Base-by-base conservation (phyloP, 2,329 filamentous ascomycete genomes). In the Fusarium sp. region DNA sequence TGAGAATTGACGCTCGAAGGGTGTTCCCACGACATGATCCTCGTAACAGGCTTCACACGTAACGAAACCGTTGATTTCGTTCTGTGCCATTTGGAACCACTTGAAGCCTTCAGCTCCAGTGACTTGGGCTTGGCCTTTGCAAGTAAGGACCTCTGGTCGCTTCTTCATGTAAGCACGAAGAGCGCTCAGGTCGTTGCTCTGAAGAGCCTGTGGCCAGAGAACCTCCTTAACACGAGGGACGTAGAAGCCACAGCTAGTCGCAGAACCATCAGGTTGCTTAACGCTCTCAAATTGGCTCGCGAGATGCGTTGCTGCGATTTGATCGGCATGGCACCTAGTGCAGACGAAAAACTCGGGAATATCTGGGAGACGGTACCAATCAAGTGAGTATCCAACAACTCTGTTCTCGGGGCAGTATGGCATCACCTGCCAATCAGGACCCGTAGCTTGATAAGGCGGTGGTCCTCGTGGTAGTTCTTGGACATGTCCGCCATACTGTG, bases 31-130 rank as follows among this genome's bases (percentile, higher is more conserved):
- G 4, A 84, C 67, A 1, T 67, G 58, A 44, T 85, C 81, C 14
- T 82, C 77, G 65, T 81, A 82, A 58, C 84, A 85, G 5, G 83
- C 80, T 33, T 84, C 79, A 33, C 84, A 85, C 0, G 81, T 72
- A 3, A 84, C 73, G 29, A 85, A 79, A 1, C 79, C 79, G 1
- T 76, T 66, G 0, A 83, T 75, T 5, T 80, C 79, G 2, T 77
- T 66, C 6, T 80, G 66, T 3, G 40, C 70, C 67, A 82, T 74
- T 0, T 75, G 67, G 59, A 76, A 82, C 81, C 82, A 85, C 24
- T 77, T 81, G 17, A 81, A 56, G 0, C 73, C 76, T 2, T 81
- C 79, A 1, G 64, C 57, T 0, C 57, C 78, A 0, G 67, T 68
- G 2, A 70, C 79, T 7, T 70, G 71, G 0, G 22, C 62, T 5